A percentile compares a stretch with the other conserved stretches of the same genome.
These are phyloP conservation scores for Beauveria sp. DNA, from an alignment of 2,329 filamentous ascomycete species.

Conservation along the genomic window DNA sequence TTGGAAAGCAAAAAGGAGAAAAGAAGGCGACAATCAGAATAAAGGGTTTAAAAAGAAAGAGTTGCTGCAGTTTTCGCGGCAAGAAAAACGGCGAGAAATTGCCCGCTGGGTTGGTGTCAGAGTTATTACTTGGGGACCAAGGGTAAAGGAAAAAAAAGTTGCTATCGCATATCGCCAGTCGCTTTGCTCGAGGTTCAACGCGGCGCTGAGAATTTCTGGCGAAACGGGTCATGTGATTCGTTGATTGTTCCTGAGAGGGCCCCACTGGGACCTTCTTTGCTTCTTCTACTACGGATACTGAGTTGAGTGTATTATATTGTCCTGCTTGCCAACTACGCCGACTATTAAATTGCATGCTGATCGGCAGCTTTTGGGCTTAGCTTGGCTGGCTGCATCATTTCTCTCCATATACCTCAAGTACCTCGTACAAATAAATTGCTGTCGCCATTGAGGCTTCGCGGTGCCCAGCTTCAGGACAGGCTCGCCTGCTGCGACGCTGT, in stretches of 20 bases:
- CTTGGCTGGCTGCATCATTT: not conserved
- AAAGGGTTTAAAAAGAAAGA: not conserved
- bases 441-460: not conserved
- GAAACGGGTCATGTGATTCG: conserved; percentile 9
- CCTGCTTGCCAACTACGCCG: no score
- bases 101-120: not conserved
- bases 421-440: not conserved
- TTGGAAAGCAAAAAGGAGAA: not conserved
- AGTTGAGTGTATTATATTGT: not conserved
- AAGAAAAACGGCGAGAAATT: no score
- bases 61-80: no score
- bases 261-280: not conserved
- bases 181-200: not conserved
- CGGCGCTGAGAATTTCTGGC: conserved; percentile 10
- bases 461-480: not conserved
- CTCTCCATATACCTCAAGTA: not conserved
- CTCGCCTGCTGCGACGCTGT: not conserved
- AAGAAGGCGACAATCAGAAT: not conserved
- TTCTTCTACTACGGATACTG: not conserved
- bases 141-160: conserved; percentile 4
- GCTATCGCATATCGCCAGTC: conserved; percentile 5
- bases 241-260: not conserved
- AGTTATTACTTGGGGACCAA: not conserved
- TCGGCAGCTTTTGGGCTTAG: not conserved
- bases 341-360: no score